Evolutionary conservation across 352 stramenopile species (phyloP), one percentile per base, ranked within the genome.

Genomic region (Phytophthora citricola): DNA sequence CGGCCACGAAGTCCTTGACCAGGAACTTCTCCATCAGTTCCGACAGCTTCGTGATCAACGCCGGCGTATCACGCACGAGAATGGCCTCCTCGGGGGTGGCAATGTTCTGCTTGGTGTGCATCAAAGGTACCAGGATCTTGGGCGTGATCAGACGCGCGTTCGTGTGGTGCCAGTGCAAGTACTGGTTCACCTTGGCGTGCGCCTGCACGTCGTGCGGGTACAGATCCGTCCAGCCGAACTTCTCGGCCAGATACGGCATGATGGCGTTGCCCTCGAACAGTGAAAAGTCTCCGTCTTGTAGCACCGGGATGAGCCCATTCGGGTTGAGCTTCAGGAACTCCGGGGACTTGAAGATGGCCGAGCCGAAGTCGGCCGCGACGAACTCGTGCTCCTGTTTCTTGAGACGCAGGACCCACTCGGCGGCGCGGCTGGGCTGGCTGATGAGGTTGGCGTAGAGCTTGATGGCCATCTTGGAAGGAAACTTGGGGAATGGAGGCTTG

Each of bases 81-180:
- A 75, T 50, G 10, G 62, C 52, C 40, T 73, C 63, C 17, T 80
- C 69, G 0, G 71, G 51, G 1, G 60, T 87, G 32, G 14, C 68
- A 31, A 32, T 60, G 46, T 65, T 68, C 53, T 66, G 44, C 51
- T 75, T 76, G n/a, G 58, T 62, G 41, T 73, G 67, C 50, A 85
- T 53, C 24, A 75, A 56, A 39, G 78, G 76, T 46, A 76, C 69
- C 14, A 90, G 46, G 12, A 90, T 61, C n/a, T 79, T 59, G 26
- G 63, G 38, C 39, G 82, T 88, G 60, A 81, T 81, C 26, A 69
- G 39, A 20, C 82, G 82, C 40, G 59, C 64, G 63, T 79, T 83
- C 50, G 73, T 87, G 81, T 92, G 83, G 66, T 92, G 83, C 83
- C 83, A 92, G 76, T 87, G 75, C 41, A 91, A 71, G 49, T 86